Conservation (phyloP, 352 stramenopile genomes). For the Blastocystis sp. region DNA sequence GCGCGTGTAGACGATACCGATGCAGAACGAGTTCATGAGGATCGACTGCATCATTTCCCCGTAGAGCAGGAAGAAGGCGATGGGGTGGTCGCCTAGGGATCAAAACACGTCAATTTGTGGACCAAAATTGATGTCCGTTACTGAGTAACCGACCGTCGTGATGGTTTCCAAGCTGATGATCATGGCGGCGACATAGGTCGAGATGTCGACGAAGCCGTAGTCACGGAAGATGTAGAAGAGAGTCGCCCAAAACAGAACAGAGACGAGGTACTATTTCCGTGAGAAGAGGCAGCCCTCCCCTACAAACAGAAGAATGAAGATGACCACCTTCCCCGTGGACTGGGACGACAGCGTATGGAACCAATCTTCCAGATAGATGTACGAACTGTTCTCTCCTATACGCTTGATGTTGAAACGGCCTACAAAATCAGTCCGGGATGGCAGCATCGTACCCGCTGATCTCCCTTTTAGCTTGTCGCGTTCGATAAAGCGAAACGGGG, state of each 20-base stretch:
- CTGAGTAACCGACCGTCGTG: constrained; percentile 59
- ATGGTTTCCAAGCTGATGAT: constrained; percentile 68
- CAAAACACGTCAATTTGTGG: not conserved
- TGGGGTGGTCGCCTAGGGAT: constrained; percentile 22
- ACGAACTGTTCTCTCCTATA: constrained; percentile 61
- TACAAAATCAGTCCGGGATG: constrained; percentile 14
- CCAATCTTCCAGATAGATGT: constrained; percentile 67
- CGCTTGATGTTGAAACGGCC: constrained; percentile 61
- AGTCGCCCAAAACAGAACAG: constrained; percentile 54
- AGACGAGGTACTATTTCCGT: constrained; percentile 38
- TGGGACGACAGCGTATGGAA: constrained; percentile 58
- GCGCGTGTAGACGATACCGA: constrained; percentile 62
- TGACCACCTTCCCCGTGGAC: constrained; percentile 39
- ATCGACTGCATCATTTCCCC: constrained; percentile 64
- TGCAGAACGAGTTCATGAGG: constrained; percentile 68
- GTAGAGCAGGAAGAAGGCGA: constrained; percentile 67
- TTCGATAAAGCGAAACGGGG: constrained; percentile 46
- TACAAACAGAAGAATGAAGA: constrained; percentile 65
- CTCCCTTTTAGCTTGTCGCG: constrained; percentile 16
- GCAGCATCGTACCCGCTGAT: constrained; percentile 7
- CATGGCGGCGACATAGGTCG: constrained; percentile 59
- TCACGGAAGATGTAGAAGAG: constrained; percentile 61
- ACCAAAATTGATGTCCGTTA: constrained; percentile 68
- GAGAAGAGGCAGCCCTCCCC: not conserved
- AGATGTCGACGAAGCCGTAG: constrained; percentile 66